Percentiles rank a stretch among this genome's conserved stretches.
phyloP scores from a whole-genome alignment of 148 eudicot species.

The Polygonum maritimum region DNA sequence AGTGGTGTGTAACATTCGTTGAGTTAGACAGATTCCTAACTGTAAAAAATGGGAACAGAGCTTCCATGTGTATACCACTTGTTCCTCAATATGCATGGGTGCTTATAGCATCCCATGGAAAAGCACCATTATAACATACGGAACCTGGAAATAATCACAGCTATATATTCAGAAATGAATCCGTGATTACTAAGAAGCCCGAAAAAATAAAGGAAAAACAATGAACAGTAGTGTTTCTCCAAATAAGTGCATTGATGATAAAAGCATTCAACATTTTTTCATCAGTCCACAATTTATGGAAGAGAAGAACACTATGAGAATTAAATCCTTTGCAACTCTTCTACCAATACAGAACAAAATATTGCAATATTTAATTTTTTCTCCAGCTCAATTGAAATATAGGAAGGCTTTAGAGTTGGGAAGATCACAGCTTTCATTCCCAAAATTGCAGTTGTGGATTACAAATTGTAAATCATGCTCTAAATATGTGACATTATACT shows the following conservation, averaged over 20 bases:
- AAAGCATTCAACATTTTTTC: background rate
- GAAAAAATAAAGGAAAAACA: too few species aligned
- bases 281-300: background rate
- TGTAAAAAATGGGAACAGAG: background rate
- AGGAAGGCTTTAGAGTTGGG: background rate
- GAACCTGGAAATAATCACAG: too few species aligned
- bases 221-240: too few species aligned
- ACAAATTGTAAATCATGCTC: background rate
- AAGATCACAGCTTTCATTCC: background rate
- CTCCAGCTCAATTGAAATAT: background rate
- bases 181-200: too few species aligned
- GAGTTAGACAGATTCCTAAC: too few species aligned
- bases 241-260: background rate
- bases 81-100: background rate
- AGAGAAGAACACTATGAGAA: background rate
- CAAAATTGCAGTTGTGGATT: background rate
- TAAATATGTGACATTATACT: background rate
- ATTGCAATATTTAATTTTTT: background rate
- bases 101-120: too few species aligned
- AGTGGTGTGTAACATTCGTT: background rate
- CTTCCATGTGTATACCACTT: background rate
- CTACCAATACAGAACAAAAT: background rate
- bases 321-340: background rate
- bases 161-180: too few species aligned
- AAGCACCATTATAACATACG: too few species aligned